These are phyloP conservation scores for Fragilaria crotonensis DNA, from an alignment of 108 stramenopile genomes.

Conservation along the genomic window DNA sequence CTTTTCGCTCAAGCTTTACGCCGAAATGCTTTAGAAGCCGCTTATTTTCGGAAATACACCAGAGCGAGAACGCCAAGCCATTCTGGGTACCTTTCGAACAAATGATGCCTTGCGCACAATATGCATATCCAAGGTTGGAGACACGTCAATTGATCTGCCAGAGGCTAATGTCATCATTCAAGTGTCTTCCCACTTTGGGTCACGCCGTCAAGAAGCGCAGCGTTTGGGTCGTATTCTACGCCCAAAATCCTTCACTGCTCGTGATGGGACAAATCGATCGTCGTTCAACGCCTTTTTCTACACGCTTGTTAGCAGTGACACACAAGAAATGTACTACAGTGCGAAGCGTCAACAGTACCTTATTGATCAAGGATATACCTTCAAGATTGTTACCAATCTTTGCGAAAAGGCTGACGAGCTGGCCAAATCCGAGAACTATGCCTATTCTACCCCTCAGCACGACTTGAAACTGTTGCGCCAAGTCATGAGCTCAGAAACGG, in stretches of 20 bases:
- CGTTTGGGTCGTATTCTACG: slow-evolving; percentile 97
- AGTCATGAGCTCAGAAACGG: slow-evolving; percentile 65
- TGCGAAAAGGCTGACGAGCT: slow-evolving; percentile 65
- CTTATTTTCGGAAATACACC: slow-evolving; percentile 95
- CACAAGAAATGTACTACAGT: slow-evolving; percentile 97
- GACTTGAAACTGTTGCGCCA: slow-evolving; percentile 63
- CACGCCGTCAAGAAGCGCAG: slow-evolving; percentile 98
- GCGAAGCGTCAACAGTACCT: slow-evolving; percentile 97
- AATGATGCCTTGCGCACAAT: slow-evolving; percentile 86
- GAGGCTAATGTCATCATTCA: slow-evolving; percentile 99
- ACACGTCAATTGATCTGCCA: slow-evolving; percentile 98
- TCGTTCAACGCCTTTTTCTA: slow-evolving; percentile 99
- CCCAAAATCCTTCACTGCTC: slow-evolving; percentile 85
- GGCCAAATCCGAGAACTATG: slow-evolving; percentile 55
- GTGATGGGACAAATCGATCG: slow-evolving; percentile 83
- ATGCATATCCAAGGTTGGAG: slow-evolving; percentile 95
- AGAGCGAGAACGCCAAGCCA: slow-evolving; percentile 87
- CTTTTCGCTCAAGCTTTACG: slow-evolving; percentile 84
- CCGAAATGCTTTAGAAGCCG: slow-evolving; percentile 75
- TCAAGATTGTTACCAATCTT: slow-evolving; percentile 95
- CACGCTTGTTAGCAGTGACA: slow-evolving; percentile 96
- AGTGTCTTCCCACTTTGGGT: slow-evolving; percentile 96
- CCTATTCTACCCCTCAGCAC: slow-evolving; percentile 67
- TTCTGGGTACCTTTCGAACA: slow-evolving; percentile 85
- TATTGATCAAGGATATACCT: slow-evolving; percentile 99